Percentiles rank a stretch among this genome's conserved stretches.
Evolutionary conservation across 2,329 filamentous ascomycete species (phyloP).

Genomic region (Lomentospora prolificans): DNA sequence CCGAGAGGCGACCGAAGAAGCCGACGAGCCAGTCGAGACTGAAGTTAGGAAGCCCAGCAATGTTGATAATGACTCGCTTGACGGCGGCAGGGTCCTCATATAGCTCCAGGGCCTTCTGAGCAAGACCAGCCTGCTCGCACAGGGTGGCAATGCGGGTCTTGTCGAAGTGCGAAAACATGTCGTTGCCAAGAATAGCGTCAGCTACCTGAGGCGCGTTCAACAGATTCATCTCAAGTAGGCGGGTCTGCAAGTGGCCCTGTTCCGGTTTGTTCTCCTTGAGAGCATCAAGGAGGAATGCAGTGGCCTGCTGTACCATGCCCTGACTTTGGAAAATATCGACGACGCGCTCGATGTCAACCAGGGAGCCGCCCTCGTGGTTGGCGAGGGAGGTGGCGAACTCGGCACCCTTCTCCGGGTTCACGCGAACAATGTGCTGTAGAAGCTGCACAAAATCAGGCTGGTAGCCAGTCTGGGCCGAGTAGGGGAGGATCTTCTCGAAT

Average conservation of each 20-base stretch:
- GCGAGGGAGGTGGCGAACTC: slow-evolving; percentile 92
- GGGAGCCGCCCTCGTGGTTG: slow-evolving; percentile 75
- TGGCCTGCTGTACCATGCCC: slow-evolving; percentile 94
- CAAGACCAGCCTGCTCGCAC: slow-evolving; percentile 85
- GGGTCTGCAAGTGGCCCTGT: slow-evolving; percentile 86
- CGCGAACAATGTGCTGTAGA: slow-evolving; percentile 82
- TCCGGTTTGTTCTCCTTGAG: slow-evolving; percentile 92
- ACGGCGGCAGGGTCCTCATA: slow-evolving; percentile 84
- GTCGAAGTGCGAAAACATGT: slow-evolving; percentile 98
- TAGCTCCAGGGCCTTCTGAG: slow-evolving; percentile 82
- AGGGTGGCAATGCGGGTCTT: slow-evolving; percentile 78
- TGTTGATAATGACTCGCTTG: slow-evolving; percentile 82
- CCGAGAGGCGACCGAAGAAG: slow-evolving; percentile 89
- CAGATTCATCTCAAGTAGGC: slow-evolving; percentile 95
- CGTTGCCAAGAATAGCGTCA: slow-evolving; percentile 93
- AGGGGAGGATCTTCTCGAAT: slow-evolving; percentile 93
- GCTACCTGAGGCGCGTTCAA: slow-evolving; percentile 95
- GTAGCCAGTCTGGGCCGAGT: slow-evolving; percentile 75
- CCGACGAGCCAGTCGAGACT: slow-evolving; percentile 83
- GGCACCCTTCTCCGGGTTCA: slow-evolving; percentile 85
- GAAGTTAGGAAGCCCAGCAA: slow-evolving; percentile 73
- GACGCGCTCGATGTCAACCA: slow-evolving; percentile 88
- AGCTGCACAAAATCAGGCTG: slow-evolving; percentile 92
- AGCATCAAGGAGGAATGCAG: slow-evolving; percentile 93
- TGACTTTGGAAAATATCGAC: slow-evolving; percentile 98